Conservation (phyloP, 2,329 filamentous ascomycete genomes). For the Parafenestella ontariensis region DNA sequence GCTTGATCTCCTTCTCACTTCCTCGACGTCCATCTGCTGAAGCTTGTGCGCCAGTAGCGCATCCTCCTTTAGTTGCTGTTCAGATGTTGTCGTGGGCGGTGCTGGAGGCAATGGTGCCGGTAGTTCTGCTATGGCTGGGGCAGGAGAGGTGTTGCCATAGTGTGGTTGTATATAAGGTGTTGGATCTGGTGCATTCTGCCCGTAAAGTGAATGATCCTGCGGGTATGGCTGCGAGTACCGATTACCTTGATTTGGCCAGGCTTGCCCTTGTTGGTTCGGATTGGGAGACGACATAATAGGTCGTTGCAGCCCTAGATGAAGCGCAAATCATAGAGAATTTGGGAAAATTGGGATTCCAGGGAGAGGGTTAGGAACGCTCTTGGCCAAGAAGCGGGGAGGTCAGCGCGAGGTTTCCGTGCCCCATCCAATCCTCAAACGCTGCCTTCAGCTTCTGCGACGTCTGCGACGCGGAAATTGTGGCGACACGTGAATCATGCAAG, state of each 20-base stretch:
- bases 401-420: not conserved
- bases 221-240: conserved; percentile 14
- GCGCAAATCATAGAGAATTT: not conserved
- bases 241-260: conserved; percentile 17
- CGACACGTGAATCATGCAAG: not conserved
- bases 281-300: conserved; percentile 10
- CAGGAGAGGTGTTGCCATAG: conserved; percentile 18
- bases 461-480: too few relatives aligned
- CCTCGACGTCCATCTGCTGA: conserved; percentile 36
- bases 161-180: conserved; percentile 27
- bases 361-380: not conserved
- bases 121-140: conserved; percentile 35
- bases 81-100: conserved; percentile 33
- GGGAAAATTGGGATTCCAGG: not conserved
- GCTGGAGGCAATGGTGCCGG: conserved; percentile 35
- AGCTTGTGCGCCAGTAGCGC: conserved; percentile 38
- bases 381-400: too few relatives aligned
- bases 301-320: not conserved
- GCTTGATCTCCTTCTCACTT: conserved; percentile 27
- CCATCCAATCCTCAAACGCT: not conserved
- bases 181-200: conserved; percentile 5
- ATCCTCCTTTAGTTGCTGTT: conserved; percentile 41
- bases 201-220: conserved; percentile 4
- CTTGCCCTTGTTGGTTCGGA: conserved; percentile 8
- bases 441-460: not conserved